Base-by-base conservation (phyloP, 306 rosid genomes). In the Ormosia semicastrata region DNA sequence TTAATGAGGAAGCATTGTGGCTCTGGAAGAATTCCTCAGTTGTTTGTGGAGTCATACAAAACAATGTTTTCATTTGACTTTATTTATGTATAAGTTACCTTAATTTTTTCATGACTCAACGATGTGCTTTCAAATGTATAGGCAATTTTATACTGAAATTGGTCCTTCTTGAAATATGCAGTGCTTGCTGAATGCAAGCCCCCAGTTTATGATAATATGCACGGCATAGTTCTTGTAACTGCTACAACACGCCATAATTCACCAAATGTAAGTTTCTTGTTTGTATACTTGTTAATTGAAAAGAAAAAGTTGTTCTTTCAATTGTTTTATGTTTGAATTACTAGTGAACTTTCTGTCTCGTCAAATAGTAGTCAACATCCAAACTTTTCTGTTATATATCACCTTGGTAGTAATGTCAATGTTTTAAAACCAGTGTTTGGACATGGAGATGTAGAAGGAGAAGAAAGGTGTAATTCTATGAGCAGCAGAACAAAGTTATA, bases 101-200 rank as follows among this genome's bases (percentile, higher is more conserved):
- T 17, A 63, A 70, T 15, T 14, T 50, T 49, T 62, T 29, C 32
- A n/a, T 76, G 34, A 69, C 29, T 44, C 46, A 17, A 71, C 10
- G 65, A 9, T 11, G 17, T 73, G 34, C 40, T 47, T 58, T 79
- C 41, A 3, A 53, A 50, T 24, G 52, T 6, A 40, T 63, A 67
- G 47, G 54, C 36, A 30, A 78, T 65, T 46, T 44, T 66, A 49
- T 81, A n/a, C 41, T 70, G 24, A 68, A n/a, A 40, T 70, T 39
- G 34, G 29, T 79, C 14, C 32, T 63, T 80, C 44, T 71, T 66
- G 47, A 76, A 84, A 82, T 79, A 62, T 82, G 78, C 91, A 91
- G 98, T 93, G 69, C 93, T 93, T 79, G 85, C 98, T 57, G 98
- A 93, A 82, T 93, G 98, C 97, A 93, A 93, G 84, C 97, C 98